These are phyloP conservation scores for Pelargonium fulgidum DNA, from an alignment of 441 rosid species.

Conservation along the genomic window DNA sequence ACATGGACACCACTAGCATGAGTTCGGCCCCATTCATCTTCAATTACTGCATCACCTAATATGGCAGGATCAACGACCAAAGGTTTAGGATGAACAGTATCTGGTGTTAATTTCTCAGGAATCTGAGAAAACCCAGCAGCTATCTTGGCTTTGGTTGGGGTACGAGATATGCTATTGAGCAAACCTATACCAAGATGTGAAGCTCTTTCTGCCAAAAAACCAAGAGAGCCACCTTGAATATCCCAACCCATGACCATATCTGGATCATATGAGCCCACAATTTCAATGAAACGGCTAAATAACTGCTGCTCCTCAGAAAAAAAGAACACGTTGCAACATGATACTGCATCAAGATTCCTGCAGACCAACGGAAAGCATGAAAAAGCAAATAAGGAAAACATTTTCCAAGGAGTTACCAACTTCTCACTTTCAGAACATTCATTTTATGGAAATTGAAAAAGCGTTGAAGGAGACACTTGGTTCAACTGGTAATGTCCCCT, in stretches of 20 bases:
- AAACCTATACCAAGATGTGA: slow-evolving; percentile 85
- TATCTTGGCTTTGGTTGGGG: slow-evolving; percentile 40
- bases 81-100: slow-evolving; percentile 34
- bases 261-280: slow-evolving; percentile 60
- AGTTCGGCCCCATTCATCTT: slow-evolving; percentile 98
- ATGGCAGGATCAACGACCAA: slow-evolving; percentile 37
- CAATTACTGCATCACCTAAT: slow-evolving; percentile 52
- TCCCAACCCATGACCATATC: slow-evolving; percentile 95
- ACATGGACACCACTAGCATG: slow-evolving; percentile 98
- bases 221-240: slow-evolving; percentile 89
- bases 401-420: neutral
- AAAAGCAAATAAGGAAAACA: slow-evolving; percentile 2
- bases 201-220: slow-evolving; percentile 96
- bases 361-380: slow-evolving; percentile 20
- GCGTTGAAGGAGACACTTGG: neutral
- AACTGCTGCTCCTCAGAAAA: slow-evolving; percentile 68
- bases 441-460: neutral
- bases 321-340: slow-evolving; percentile 47
- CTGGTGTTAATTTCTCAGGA: slow-evolving; percentile 32
- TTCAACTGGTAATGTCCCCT: neutral
- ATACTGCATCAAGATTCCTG: slow-evolving; percentile 77
- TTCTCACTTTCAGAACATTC: neutral
- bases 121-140: slow-evolving; percentile 29
- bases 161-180: slow-evolving; percentile 69
- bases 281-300: slow-evolving; percentile 45